A percentile compares a stretch with the other conserved stretches of the same genome.
phyloP scores from a whole-genome alignment of 73 alveolate genomes.

The Paraurostyla sp. region DNA sequence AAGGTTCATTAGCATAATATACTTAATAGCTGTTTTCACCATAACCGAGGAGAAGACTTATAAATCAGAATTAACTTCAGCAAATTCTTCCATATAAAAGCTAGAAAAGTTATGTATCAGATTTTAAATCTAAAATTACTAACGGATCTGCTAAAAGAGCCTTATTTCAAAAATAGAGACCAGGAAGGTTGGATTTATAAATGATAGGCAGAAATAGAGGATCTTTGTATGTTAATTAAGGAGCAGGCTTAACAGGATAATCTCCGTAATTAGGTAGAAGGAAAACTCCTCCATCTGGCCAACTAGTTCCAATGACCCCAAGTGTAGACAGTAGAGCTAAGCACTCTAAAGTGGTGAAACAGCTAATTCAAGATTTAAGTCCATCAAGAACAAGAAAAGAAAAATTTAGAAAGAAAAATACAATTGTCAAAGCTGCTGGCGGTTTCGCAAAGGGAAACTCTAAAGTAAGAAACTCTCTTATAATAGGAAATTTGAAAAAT shows the following conservation, averaged over 20 bases:
- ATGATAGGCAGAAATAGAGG: neutral
- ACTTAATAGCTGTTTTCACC: neutral
- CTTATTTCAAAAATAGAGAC: slow-evolving; percentile 25
- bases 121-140: neutral
- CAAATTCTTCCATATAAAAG: neutral
- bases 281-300: neutral
- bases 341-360: slow-evolving; percentile 7
- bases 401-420: slow-evolving; percentile 18
- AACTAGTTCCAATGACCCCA: slow-evolving; percentile 12
- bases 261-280: neutral
- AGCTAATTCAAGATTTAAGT: neutral
- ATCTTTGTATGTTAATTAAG: too few species aligned
- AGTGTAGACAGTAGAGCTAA: slow-evolving; percentile 35
- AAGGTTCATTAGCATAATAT: neutral
- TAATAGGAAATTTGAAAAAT: neutral
- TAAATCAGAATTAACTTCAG: neutral
- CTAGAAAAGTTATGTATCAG: neutral
- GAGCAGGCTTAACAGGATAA: neutral
- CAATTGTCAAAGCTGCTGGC: slow-evolving; percentile 22
- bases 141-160: neutral
- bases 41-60: neutral
- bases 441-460: neutral
- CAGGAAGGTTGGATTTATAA: neutral
- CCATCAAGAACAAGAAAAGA: neutral
- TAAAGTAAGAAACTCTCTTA: neutral